These are phyloP conservation scores for Fragaria iinumae DNA, from an alignment of 306 rosid species.

Conservation along the genomic window DNA sequence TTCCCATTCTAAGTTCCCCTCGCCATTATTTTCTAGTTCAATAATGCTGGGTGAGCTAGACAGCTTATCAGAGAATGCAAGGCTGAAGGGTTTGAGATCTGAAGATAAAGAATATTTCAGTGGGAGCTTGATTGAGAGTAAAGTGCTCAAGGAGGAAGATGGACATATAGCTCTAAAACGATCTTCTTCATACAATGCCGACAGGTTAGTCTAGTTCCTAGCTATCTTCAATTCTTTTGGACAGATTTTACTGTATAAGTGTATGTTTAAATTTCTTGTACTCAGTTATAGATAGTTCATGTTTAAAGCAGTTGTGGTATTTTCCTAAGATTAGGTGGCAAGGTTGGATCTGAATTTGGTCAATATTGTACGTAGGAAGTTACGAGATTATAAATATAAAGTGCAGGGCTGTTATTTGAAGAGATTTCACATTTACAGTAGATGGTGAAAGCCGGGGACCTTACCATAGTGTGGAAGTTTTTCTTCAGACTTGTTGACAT, in stretches of 20 bases:
- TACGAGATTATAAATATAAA: neutral
- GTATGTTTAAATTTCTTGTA: neutral
- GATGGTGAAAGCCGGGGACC: neutral
- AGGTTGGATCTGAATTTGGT: neutral
- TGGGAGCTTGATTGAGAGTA: slow-evolving; percentile 78
- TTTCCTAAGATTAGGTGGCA: neutral
- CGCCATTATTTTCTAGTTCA: slow-evolving; percentile 69
- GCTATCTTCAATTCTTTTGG: slow-evolving; percentile 21
- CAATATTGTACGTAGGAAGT: neutral
- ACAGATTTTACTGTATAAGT: neutral
- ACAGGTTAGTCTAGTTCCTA: slow-evolving; percentile 55
- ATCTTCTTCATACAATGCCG: slow-evolving; percentile 79
- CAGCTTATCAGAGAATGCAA: slow-evolving; percentile 62
- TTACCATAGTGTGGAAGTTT: neutral
- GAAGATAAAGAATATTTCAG: slow-evolving; percentile 87
- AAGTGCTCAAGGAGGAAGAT: slow-evolving; percentile 49
- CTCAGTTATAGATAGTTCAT: neutral
- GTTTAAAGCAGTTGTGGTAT: neutral
- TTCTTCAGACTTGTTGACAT: neutral
- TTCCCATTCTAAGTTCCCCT: slow-evolving; percentile 65
- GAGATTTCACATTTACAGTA: neutral
- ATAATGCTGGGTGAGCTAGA: slow-evolving; percentile 68
- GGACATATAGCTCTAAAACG: slow-evolving; percentile 56
- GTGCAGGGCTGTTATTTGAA: neutral
- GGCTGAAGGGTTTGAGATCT: slow-evolving; percentile 56